A percentile compares a stretch with the other conserved stretches of the same genome.
These are phyloP conservation scores for Sphaceloma murrayae DNA, from an alignment of 2,329 filamentous ascomycete genomes.

Conservation along the genomic window DNA sequence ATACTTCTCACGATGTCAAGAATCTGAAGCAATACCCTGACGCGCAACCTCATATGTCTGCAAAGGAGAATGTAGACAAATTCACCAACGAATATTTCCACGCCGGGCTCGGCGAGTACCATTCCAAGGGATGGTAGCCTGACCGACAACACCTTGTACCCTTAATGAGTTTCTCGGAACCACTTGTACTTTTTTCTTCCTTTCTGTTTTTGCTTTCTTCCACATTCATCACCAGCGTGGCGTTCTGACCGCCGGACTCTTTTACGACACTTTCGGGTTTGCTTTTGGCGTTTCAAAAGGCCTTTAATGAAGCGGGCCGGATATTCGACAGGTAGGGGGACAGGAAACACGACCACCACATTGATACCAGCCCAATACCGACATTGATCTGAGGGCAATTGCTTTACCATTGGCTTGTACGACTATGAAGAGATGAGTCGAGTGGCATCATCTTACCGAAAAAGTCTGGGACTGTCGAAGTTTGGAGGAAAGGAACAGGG, in stretches of 20 bases:
- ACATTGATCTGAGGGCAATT: slow-evolving; percentile 9
- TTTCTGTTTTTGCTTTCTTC: slow-evolving; percentile 10
- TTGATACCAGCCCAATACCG: slow-evolving; percentile 16
- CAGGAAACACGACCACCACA: slow-evolving; percentile 12
- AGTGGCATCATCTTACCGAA: background rate
- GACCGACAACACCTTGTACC: too few relatives aligned
- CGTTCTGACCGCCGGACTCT: slow-evolving; percentile 5
- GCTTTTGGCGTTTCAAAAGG: background rate
- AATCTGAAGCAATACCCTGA: slow-evolving; percentile 78
- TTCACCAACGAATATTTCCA: slow-evolving; percentile 81
- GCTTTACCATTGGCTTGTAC: slow-evolving; percentile 12
- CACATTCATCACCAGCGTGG: slow-evolving; percentile 18
- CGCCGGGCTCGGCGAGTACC: slow-evolving; percentile 73
- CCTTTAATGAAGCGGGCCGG: background rate
- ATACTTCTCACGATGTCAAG: slow-evolving; percentile 83
- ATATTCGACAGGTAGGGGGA: slow-evolving; percentile 1
- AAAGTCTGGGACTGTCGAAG: background rate
- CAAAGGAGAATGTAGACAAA: slow-evolving; percentile 42
- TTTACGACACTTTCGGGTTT: slow-evolving; percentile 6
- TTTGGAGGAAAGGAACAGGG: background rate
- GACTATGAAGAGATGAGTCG: background rate
- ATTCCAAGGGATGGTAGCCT: slow-evolving; percentile 83
- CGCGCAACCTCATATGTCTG: slow-evolving; percentile 41
- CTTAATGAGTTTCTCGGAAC: slow-evolving; percentile 16
- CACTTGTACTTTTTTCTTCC: background rate